phyloP scores from a whole-genome alignment of 208 protist genomes.

The Borovskyia barvae region DNA sequence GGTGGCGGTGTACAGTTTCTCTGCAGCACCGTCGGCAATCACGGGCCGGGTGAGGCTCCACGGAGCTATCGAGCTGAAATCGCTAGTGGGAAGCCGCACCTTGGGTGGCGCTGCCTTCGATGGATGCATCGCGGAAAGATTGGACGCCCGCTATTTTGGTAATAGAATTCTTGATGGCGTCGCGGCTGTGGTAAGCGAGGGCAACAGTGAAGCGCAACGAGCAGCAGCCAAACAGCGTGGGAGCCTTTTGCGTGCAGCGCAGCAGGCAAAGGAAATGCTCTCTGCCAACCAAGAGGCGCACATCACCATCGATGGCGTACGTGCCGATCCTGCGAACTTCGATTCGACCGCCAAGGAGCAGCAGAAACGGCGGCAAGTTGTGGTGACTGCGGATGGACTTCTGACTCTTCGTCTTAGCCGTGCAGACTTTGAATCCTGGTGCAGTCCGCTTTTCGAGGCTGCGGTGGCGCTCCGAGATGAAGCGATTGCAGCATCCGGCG shows the following conservation, averaged over 20 bases:
- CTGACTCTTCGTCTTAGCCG: constrained; percentile 55
- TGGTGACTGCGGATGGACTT: constrained; percentile 10
- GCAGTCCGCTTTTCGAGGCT: constrained; percentile 46
- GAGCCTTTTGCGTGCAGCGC: constrained; percentile 75
- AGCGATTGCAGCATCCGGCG: constrained; percentile 30
- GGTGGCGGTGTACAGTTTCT: constrained; percentile 67
- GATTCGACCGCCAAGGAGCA: constrained; percentile 16
- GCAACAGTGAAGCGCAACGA: constrained; percentile 12
- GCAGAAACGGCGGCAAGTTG: constrained; percentile 6
- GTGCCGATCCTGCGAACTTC: constrained; percentile 17
- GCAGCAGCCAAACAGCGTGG: constrained; percentile 39
- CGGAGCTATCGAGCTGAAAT: constrained; percentile 17
- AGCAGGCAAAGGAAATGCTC: constrained; percentile 83
- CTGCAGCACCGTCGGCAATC: constrained; percentile 6
- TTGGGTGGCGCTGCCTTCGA: constrained; percentile 90
- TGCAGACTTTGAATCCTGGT: constrained; percentile 66
- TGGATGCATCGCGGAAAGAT: constrained; percentile 76
- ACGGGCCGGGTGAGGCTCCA: neutral
- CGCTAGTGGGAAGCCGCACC: constrained; percentile 44
- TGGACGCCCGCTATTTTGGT: constrained; percentile 60
- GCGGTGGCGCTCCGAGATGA: constrained; percentile 30
- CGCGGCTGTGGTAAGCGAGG: neutral
- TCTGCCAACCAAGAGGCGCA: constrained; percentile 85
- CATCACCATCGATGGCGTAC: constrained; percentile 77
- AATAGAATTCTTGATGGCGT: constrained; percentile 17